Evolutionary conservation across 805 yeast species (phyloP).

Genomic region (Pichia californica): DNA sequence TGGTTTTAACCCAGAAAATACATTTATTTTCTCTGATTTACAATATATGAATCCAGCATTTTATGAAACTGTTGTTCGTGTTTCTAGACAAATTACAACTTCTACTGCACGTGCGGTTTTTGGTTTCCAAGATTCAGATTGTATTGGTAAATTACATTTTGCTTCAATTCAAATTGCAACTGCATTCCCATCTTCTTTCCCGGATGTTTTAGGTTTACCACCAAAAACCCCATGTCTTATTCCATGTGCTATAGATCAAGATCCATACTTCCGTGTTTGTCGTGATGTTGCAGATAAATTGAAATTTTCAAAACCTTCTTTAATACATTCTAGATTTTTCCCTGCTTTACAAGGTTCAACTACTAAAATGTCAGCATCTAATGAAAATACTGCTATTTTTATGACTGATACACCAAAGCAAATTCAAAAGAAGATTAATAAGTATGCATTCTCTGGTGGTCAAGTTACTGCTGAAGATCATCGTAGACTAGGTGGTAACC

Average conservation of each 20-base stretch:
- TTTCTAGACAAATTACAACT: constrained; percentile 90
- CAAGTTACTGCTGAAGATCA: constrained; percentile 83
- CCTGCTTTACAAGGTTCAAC: constrained; percentile 97
- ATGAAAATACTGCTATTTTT: constrained; percentile 83
- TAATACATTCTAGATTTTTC: constrained; percentile 92
- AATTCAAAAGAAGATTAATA: constrained; percentile 90
- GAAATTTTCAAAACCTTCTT: constrained; percentile 83
- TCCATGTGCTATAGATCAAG: constrained; percentile 99
- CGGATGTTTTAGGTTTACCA: constrained; percentile 81
- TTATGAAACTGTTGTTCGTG: constrained; percentile 89
- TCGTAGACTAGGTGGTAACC: constrained; percentile 83
- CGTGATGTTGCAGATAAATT: constrained; percentile 95
- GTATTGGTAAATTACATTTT: constrained; percentile 91
- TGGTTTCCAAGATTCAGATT: constrained; percentile 91
- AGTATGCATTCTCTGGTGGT: constrained; percentile 96
- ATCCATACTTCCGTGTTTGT: constrained; percentile 95
- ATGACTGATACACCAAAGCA: constrained; percentile 93
- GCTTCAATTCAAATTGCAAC: constrained; percentile 96
- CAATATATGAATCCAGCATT: constrained; percentile 90
- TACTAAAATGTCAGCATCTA: constrained; percentile 95
- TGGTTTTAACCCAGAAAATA: constrained; percentile 91
- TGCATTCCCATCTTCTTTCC: constrained; percentile 94
- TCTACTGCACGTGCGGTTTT: constrained; percentile 97
- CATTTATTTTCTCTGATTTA: constrained; percentile 90
- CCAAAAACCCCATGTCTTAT: constrained; percentile 91